phyloP scores from a whole-genome alignment of 768 basidiomycete genomes.

The Strobilomyces confusus region DNA sequence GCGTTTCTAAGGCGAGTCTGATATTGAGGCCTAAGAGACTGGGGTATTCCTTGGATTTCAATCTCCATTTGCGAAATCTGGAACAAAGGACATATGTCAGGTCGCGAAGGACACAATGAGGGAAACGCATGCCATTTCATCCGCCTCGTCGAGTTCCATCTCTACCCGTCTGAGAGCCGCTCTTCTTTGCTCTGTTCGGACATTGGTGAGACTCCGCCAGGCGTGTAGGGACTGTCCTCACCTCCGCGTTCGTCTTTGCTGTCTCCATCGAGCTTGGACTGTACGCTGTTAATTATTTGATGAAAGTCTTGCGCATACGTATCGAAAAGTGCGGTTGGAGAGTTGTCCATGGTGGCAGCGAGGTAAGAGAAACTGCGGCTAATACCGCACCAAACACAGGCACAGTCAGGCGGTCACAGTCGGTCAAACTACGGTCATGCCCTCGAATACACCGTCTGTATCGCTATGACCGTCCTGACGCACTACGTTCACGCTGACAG shows the following conservation, averaged over 20 bases:
- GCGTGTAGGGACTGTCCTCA: slow-evolving; percentile 33
- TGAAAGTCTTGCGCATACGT: slow-evolving; percentile 92
- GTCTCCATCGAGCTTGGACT: slow-evolving; percentile 71
- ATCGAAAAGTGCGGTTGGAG: slow-evolving; percentile 83
- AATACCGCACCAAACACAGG: slow-evolving; percentile 22
- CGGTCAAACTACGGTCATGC: slow-evolving; percentile 32
- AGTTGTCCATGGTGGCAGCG: slow-evolving; percentile 61
- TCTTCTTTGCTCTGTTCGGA: slow-evolving; percentile 69
- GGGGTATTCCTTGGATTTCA: slow-evolving; percentile 92
- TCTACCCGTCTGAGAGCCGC: slow-evolving; percentile 77
- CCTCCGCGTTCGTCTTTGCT: slow-evolving; percentile 66
- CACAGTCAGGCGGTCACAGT: slow-evolving; percentile 11
- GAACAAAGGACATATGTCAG: slow-evolving; percentile 2
- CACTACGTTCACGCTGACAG: slow-evolving; percentile 8
- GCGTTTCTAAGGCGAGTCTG: slow-evolving; percentile 69
- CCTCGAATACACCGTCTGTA: slow-evolving; percentile 28
- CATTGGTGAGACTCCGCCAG: background rate
- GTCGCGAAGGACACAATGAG: background rate
- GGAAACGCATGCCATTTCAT: slow-evolving; percentile 74
- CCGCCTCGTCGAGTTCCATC: slow-evolving; percentile 96
- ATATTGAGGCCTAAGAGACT: slow-evolving; percentile 75
- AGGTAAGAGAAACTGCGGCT: slow-evolving; percentile 17
- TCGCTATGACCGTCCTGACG: slow-evolving; percentile 1
- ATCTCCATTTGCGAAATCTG: slow-evolving; percentile 99
- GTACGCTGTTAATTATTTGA: slow-evolving; percentile 72